A percentile compares a stretch with the other conserved stretches of the same genome.
These are phyloP conservation scores for Aspergillus baeticus DNA, from an alignment of 495 filamentous ascomycete species.

Conservation along the genomic window DNA sequence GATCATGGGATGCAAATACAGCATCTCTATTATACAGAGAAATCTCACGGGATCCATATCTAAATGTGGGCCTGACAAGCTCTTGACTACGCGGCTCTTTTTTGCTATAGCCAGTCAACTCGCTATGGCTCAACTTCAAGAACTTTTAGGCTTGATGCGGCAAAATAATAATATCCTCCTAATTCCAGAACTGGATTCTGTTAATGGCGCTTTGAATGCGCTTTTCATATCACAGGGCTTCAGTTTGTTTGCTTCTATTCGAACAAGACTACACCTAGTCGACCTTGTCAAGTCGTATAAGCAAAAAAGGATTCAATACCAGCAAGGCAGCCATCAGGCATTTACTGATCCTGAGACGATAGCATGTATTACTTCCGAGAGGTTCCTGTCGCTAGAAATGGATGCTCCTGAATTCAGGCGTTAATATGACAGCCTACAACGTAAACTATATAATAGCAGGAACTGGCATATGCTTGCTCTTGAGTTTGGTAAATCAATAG, in stretches of 20 bases:
- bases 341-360: not conserved
- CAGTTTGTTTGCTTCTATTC: not conserved
- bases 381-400: not conserved
- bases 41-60: not conserved
- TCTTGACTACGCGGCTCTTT: not conserved
- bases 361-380: not conserved
- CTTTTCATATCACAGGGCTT: not conserved
- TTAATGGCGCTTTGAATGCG: not conserved
- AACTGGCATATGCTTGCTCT: conserved; percentile 2
- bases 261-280: not conserved
- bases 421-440: not conserved
- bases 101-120: not conserved
- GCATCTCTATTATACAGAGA: not conserved
- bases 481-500: conserved; percentile 5
- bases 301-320: not conserved
- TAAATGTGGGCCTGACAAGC: not conserved
- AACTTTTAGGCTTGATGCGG: not conserved
- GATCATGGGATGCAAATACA: not conserved
- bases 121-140: not conserved
- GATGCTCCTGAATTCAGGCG: not conserved
- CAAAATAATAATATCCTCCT: not conserved
- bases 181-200: not conserved
- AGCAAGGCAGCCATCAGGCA: not conserved
- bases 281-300: not conserved
- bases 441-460: conserved; percentile 2